Evolutionary conservation across 176 grass and related monocot species (phyloP), one percentile per base, ranked within the genome.

Genomic region (Elaeis guineensis): DNA sequence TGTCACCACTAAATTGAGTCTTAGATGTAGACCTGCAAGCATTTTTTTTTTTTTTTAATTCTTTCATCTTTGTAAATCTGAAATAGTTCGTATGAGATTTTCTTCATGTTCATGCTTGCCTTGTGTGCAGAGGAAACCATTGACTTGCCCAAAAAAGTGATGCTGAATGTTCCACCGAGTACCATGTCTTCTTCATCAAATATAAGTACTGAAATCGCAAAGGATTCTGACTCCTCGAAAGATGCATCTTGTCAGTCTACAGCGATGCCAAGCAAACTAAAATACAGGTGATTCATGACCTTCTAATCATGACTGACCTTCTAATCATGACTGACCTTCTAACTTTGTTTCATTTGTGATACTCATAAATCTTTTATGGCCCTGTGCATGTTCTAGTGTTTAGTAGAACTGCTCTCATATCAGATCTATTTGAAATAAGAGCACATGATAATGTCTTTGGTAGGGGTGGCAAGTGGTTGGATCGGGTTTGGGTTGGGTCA

Each of bases 251-350:
- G 19, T 71, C 53, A 66, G 69, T 55, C 73, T 50, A 25, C 18
- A 28, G 55, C 64, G 61, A 52, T 19, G 4, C 16, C 66, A 44
- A 77, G 18, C 44, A 82, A 77, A 62, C 61, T 55, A 49, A 67
- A 75, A 20, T 77, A 72, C 68, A 82, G 79, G 79, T 82, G 69
- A 50, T 69, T 62, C 18, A 20, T 44, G 0, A 4, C 20, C 49
- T n/a, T 58, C 19, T 14, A 11, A 25, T 22, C 19, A 23, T 69
- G 20, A 17, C 7, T 22, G 19, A 21, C 5, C 18, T 49, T 49
- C 18, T 58, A 69, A 49, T 1, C 19, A 44, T 69, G 20, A n/a
- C 8, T 22, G 19, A 22, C 6, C 19, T 49, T 50, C 19, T 58
- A 70, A 49, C 23, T 17, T 28, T 58, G 12, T 49, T 25, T 49